phyloP scores from a whole-genome alignment of 2,329 filamentous ascomycete genomes.

The Venturia nashicola region DNA sequence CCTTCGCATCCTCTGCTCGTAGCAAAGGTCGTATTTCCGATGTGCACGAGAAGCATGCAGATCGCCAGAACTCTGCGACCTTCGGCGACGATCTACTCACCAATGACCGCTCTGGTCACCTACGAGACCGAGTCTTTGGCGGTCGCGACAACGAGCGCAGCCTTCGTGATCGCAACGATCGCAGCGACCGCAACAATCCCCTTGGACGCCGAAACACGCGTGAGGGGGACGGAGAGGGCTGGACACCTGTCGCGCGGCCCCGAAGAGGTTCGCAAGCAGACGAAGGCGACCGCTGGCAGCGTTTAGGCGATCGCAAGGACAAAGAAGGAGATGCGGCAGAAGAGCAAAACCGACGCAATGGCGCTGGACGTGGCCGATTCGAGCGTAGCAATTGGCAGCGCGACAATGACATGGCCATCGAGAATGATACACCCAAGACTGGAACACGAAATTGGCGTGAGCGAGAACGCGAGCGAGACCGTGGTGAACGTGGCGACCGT shows the following conservation, averaged over 20 bases:
- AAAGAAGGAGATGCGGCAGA: constrained; percentile 38
- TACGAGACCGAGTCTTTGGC: constrained; percentile 26
- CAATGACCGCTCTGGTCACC: constrained; percentile 15
- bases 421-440: not conserved
- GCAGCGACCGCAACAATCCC: constrained; percentile 22
- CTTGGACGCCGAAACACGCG: constrained; percentile 20
- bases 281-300: constrained; percentile 47
- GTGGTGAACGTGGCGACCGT: not conserved
- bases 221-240: constrained; percentile 52
- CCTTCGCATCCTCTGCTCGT: constrained; percentile 66
- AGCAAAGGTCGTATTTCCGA: constrained; percentile 28
- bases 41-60: constrained; percentile 27
- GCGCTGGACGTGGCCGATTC: constrained; percentile 37
- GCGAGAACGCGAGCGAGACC: constrained; percentile 8
- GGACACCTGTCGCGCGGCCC: constrained; percentile 56
- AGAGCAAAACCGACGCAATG: constrained; percentile 48
- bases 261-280: constrained; percentile 64
- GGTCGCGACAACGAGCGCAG: constrained; percentile 29
- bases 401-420: not conserved
- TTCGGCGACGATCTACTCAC: constrained; percentile 26
- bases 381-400: constrained; percentile 2
- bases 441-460: constrained; percentile 2
- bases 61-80: constrained; percentile 23
- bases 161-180: constrained; percentile 18
- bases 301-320: constrained; percentile 23